Evolutionary conservation across 2,329 filamentous ascomycete genomes (phyloP).

Genomic region (Aspergillus brasiliensis): DNA sequence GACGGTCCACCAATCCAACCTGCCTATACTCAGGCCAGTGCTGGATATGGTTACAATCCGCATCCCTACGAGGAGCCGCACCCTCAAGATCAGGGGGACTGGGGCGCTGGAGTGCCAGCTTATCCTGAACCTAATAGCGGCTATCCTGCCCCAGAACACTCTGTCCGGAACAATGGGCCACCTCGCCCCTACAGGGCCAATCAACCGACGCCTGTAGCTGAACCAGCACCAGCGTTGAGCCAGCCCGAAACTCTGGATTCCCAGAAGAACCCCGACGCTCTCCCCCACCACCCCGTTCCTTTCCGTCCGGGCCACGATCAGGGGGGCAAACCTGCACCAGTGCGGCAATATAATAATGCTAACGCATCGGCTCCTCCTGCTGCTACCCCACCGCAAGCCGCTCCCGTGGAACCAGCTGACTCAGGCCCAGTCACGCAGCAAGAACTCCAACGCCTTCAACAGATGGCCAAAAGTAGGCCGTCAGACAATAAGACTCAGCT

Average conservation of each 20-base stretch:
- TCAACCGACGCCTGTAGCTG: constrained; percentile 24
- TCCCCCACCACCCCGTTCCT: constrained; percentile 59
- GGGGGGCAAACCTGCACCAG: constrained; percentile 51
- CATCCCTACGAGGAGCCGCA: constrained; percentile 23
- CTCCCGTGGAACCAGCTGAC: constrained; percentile 17
- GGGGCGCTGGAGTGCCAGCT: constrained; percentile 13
- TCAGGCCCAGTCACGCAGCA: constrained; percentile 68
- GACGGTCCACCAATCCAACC: constrained; percentile 19
- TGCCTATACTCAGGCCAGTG: constrained; percentile 18
- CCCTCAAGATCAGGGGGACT: constrained; percentile 16
- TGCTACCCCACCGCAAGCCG: constrained; percentile 24
- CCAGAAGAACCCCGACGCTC: constrained; percentile 55
- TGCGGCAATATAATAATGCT: constrained; percentile 54
- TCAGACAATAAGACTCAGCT: constrained; percentile 72
- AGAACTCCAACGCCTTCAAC: constrained; percentile 75
- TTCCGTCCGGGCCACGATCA: constrained; percentile 55
- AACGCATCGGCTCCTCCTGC: constrained; percentile 33
- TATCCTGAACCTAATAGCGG: constrained; percentile 10
- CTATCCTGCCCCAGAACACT: constrained; percentile 5
- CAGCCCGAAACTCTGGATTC: constrained; percentile 21
- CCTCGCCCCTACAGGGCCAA: constrained; percentile 24
- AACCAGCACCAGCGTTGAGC: constrained; percentile 17
- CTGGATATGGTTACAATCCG: constrained; percentile 23
- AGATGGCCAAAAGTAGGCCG: constrained; percentile 69
- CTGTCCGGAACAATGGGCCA: constrained; percentile 22